Conservation (phyloP, 148 eudicot species). For the Salicornia ramosissima region DNA sequence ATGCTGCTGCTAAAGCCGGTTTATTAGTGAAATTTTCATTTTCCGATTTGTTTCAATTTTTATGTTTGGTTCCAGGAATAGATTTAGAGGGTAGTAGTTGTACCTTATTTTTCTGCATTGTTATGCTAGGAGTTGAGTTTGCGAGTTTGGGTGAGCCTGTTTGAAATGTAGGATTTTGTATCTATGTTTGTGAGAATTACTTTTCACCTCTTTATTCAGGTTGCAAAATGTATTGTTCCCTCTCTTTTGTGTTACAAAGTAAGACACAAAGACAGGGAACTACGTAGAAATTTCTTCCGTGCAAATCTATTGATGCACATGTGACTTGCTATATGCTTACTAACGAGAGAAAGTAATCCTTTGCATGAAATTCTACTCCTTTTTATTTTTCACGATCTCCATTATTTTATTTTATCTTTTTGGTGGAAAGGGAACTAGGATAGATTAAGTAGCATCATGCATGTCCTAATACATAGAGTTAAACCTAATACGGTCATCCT, state of each 20-base stretch:
- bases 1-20: conserved; percentile 8
- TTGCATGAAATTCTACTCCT: too few species aligned
- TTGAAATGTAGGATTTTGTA: conserved; percentile 37
- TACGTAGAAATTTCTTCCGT: too few species aligned
- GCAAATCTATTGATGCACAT: too few species aligned
- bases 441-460: too few species aligned
- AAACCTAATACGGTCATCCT: too few species aligned
- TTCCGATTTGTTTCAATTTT: conserved; percentile 1
- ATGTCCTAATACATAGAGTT: too few species aligned
- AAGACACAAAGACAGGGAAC: background rate
- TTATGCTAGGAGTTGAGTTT: conserved; percentile 29
- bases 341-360: too few species aligned
- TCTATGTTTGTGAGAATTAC: conserved; percentile 12
- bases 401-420: too few species aligned
- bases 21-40: conserved; percentile 9
- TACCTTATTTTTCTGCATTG: conserved; percentile 19
- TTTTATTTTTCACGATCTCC: too few species aligned
- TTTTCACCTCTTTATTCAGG: background rate
- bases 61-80: conserved; percentile 19
- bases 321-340: too few species aligned
- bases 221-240: conserved; percentile 5
- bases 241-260: background rate
- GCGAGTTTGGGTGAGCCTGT: conserved; percentile 34
- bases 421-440: too few species aligned
- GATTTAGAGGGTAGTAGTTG: conserved; percentile 35